phyloP scores from a whole-genome alignment of 2,329 filamentous ascomycete species.

The Lithohypha guttulata region DNA sequence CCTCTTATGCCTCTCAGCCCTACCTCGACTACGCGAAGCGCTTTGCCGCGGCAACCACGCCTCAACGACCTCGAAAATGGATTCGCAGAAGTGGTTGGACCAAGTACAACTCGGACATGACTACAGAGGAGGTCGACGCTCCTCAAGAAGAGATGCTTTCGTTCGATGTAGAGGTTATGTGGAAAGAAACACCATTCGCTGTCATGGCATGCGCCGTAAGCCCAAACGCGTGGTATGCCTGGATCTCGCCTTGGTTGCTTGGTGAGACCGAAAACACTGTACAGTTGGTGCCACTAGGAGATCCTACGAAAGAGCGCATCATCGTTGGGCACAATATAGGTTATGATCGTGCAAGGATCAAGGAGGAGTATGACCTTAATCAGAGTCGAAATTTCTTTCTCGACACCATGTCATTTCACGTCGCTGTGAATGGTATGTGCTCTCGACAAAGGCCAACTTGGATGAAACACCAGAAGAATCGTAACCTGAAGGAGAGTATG shows the following conservation, averaged over 20 bases:
- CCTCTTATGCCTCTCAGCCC: conserved; percentile 75
- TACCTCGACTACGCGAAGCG: conserved; percentile 65
- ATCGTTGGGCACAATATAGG: conserved; percentile 93
- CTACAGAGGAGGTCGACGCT: conserved; percentile 58
- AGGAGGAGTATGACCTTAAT: conserved; percentile 76
- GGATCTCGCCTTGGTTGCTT: conserved; percentile 91
- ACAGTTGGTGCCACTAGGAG: conserved; percentile 79
- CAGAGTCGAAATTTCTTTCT: conserved; percentile 80
- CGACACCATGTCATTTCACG: conserved; percentile 96
- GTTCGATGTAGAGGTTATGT: conserved; percentile 96
- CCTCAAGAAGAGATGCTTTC: conserved; percentile 75
- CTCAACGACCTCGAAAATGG: conserved; percentile 61
- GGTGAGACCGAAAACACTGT: conserved; percentile 65
- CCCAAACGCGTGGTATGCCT: conserved; percentile 87
- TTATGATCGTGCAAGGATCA: conserved; percentile 78
- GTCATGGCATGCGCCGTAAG: conserved; percentile 95
- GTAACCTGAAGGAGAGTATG: conserved; percentile 71
- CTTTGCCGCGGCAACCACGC: conserved; percentile 53
- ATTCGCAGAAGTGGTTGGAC: conserved; percentile 77
- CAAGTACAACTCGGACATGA: conserved; percentile 70
- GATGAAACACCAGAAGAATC: conserved; percentile 91
- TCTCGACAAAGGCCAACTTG: conserved; percentile 90
- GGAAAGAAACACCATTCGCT: conserved; percentile 80
- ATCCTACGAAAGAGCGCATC: conserved; percentile 60
- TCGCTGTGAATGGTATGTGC: conserved; percentile 98